phyloP scores from a whole-genome alignment of 2,329 filamentous ascomycete species.

The Purpureocillium lavendulum region DNA sequence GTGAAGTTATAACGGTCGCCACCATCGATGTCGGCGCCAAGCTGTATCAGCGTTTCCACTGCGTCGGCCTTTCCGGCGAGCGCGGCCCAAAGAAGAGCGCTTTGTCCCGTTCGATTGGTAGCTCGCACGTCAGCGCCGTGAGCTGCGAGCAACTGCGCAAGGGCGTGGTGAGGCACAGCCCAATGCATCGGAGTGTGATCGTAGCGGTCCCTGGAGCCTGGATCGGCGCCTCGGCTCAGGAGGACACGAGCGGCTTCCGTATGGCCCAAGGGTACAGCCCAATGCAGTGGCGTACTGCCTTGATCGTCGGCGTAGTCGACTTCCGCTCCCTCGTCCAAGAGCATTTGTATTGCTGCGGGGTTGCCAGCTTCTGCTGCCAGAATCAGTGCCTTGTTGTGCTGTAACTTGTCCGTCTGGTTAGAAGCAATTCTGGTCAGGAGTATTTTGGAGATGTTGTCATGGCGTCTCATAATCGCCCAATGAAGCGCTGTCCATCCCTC shows the following conservation, averaged over 20 bases:
- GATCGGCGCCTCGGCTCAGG: constrained; percentile 1
- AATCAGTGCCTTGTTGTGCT: constrained; percentile 7
- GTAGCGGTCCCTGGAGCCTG: constrained; percentile 5
- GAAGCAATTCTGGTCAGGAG: constrained; percentile 2
- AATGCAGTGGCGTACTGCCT: constrained; percentile 8
- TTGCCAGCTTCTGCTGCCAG: constrained; percentile 6
- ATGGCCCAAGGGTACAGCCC: constrained; percentile 8
- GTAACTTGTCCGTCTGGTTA: constrained; percentile 2
- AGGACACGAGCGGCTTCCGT: background rate
- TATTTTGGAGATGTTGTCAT: constrained; percentile 1
- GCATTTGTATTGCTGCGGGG: constrained; percentile 4
- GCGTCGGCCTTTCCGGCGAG: background rate
- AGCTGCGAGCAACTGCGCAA: constrained; percentile 4
- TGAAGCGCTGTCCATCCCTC: constrained; percentile 9
- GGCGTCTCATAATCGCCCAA: constrained; percentile 8
- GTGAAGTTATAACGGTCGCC: constrained; percentile 3
- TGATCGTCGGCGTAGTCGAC: constrained; percentile 6
- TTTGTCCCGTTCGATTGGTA: constrained; percentile 3
- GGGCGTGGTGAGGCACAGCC: constrained; percentile 4
- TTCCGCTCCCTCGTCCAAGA: constrained; percentile 2
- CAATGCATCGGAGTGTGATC: constrained; percentile 8
- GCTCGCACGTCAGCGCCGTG: constrained; percentile 5
- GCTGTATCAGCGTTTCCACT: constrained; percentile 2
- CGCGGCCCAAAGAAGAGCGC: constrained; percentile 3
- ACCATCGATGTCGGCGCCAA: constrained; percentile 2